Base-by-base conservation (phyloP, 1,284 basidiomycete genomes). In the Taiwanofungus camphoratus region DNA sequence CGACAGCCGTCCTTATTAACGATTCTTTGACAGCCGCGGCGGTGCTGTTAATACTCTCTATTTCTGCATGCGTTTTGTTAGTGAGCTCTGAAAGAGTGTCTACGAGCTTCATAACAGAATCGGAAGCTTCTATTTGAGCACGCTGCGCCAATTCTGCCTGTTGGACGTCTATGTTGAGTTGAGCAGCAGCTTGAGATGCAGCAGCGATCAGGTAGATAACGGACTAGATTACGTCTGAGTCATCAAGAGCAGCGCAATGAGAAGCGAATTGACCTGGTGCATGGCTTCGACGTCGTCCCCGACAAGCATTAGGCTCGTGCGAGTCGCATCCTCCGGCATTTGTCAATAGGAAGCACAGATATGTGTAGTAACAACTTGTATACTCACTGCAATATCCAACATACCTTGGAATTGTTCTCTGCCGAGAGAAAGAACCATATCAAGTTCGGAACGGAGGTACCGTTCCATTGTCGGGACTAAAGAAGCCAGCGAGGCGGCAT, bases 21-120 rank as follows among this genome's bases (percentile, higher is more conserved):
- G 64, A 51, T 16, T 54, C 53, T 22, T 62, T 55, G 23, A 74
- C 48, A 7, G 58, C 59, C 16, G 57, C 47, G 4, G 73, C 60
- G 22, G 76, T 73, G 7, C 52, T 56, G 46, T 76, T 79, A 46
- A 78, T 69, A 39, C 64, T 67, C 43, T 61, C 55, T 40, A 79
- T 60, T 45, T 74, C 74, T 2, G 44, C 43, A 20, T 65, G 64
- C 1, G 71, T 62, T 7, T 61, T 63, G 29, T 59, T 53, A 1
- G 68, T 63, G 18, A 77, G 57, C 13, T 59, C 57, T 5, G 60
- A 52, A 20, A 79, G 47, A 1, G 60, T 54, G 16, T 54, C 52
- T 15, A 56, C 55, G 9, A 79, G 64, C 8, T 53, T 52, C 13
- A 48, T 45, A 33, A 68, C 65, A n/a, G 67, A 63, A 31, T 52